These are phyloP conservation scores for Debaryomycetaceae sp. DNA, from an alignment of 1,139 yeast genomes.

Conservation along the genomic window DNA sequence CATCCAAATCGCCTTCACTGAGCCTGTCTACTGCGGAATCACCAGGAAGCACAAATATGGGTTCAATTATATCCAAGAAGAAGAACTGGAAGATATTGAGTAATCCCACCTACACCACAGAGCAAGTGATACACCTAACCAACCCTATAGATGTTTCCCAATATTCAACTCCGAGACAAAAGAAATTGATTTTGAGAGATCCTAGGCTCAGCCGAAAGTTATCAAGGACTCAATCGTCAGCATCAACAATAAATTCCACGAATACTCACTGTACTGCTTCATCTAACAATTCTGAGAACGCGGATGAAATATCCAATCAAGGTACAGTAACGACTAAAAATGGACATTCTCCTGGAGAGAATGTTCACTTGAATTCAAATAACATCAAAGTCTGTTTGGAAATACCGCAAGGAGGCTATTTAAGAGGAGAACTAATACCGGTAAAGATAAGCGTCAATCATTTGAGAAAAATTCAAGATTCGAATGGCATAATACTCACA, in stretches of 20 bases:
- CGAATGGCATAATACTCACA: slow-evolving; percentile 78
- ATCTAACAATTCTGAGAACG: slow-evolving; percentile 12
- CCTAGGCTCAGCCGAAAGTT: slow-evolving; percentile 29
- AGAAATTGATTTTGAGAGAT: slow-evolving; percentile 56
- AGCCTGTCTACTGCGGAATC: slow-evolving; percentile 10
- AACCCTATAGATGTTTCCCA: slow-evolving; percentile 73
- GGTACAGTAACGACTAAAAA: not conserved
- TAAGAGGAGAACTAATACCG: slow-evolving; percentile 77
- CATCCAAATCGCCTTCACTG: slow-evolving; percentile 1
- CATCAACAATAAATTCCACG: slow-evolving; percentile 45
- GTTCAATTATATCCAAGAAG: slow-evolving; percentile 18
- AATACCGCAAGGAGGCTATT: slow-evolving; percentile 65
- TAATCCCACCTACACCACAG: slow-evolving; percentile 42
- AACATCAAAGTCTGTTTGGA: slow-evolving; percentile 55
- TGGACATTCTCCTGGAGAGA: slow-evolving; percentile 2
- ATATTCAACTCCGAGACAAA: slow-evolving; percentile 66
- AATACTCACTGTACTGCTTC: slow-evolving; percentile 36
- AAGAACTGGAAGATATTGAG: slow-evolving; percentile 21
- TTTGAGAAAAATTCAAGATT: slow-evolving; percentile 64
- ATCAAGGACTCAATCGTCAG: slow-evolving; percentile 48
- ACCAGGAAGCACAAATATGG: slow-evolving; percentile 7
- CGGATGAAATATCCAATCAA: not conserved
- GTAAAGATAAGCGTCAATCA: slow-evolving; percentile 65
- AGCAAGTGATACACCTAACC: slow-evolving; percentile 55
- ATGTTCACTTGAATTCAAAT: slow-evolving; percentile 14